Conservation (phyloP, 768 basidiomycete species). For the Suillus sp. region DNA sequence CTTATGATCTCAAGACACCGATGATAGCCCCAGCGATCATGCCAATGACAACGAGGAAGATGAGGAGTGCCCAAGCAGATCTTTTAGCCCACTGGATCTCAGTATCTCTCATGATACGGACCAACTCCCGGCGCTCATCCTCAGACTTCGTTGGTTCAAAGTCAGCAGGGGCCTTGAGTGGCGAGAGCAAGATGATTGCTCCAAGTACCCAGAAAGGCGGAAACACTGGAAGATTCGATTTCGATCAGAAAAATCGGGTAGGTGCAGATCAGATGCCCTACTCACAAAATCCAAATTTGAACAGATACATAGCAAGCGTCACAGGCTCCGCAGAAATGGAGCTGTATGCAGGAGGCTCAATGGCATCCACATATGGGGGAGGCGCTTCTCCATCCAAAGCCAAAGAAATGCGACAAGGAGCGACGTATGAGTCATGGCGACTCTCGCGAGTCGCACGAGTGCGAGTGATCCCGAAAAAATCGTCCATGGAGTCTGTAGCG, state of each 20-base stretch:
- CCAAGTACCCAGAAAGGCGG: slow-evolving; percentile 53
- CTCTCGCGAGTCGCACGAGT: slow-evolving; percentile 31
- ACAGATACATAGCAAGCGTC: slow-evolving; percentile 50
- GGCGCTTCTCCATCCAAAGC: slow-evolving; percentile 22
- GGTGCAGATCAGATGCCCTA: slow-evolving; percentile 4
- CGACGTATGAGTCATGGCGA: slow-evolving; percentile 32
- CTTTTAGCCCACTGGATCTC: slow-evolving; percentile 47
- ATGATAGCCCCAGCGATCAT: slow-evolving; percentile 11
- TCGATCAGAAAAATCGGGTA: background rate
- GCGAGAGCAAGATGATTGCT: slow-evolving; percentile 40
- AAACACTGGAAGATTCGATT: slow-evolving; percentile 38
- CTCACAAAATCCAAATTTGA: slow-evolving; percentile 54
- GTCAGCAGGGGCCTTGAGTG: slow-evolving; percentile 38
- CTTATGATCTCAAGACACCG: slow-evolving; percentile 13
- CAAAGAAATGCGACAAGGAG: slow-evolving; percentile 1
- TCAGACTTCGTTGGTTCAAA: slow-evolving; percentile 37
- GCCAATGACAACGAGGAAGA: slow-evolving; percentile 12
- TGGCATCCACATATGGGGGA: slow-evolving; percentile 32
- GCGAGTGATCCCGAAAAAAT: slow-evolving; percentile 32
- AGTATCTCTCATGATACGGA: slow-evolving; percentile 34
- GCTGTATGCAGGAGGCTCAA: slow-evolving; percentile 38
- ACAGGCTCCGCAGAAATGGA: slow-evolving; percentile 36
- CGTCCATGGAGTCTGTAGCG: slow-evolving; percentile 23
- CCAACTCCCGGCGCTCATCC: slow-evolving; percentile 35
- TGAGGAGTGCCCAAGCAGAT: slow-evolving; percentile 23